A percentile compares a stretch with the other conserved stretches of the same genome.
Conservation (phyloP, 129 eudicot species). For the Chrysanthemum lavandulifolium region DNA sequence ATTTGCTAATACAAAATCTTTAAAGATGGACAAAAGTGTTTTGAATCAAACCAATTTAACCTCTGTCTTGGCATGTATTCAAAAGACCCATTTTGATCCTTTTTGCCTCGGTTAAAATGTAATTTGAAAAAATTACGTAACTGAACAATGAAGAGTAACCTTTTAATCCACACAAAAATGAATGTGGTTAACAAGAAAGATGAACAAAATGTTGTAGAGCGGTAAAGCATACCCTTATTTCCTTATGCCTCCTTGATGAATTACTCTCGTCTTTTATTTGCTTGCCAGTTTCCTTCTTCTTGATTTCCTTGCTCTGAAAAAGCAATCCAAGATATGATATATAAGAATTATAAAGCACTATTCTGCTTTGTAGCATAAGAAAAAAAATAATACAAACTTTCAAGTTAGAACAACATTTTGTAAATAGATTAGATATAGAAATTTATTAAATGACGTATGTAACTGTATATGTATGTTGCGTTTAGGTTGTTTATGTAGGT, state of each 20-base stretch:
- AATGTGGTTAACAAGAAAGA: not conserved
- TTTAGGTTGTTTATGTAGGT: too few species aligned
- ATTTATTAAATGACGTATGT: too few species aligned
- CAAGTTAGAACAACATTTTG: not conserved
- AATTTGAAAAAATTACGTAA: not conserved
- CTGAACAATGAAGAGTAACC: not conserved
- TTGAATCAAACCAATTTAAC: too few species aligned
- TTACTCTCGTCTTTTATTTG: conserved; percentile 64
- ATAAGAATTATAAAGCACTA: too few species aligned
- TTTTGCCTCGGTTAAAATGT: not conserved
- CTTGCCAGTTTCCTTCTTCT: conserved; percentile 63
- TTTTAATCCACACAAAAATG: not conserved
- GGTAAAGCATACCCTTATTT: conserved; percentile 52
- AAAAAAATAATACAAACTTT: not conserved
- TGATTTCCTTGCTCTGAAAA: conserved; percentile 67
- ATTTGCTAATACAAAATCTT: too few species aligned
- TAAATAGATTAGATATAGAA: too few species aligned
- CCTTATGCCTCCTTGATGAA: conserved; percentile 64
- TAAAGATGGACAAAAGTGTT: too few species aligned
- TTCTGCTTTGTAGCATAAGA: too few species aligned
- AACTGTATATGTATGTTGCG: too few species aligned
- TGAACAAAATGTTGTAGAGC: not conserved
- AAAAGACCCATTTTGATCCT: too few species aligned
- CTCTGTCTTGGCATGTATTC: too few species aligned
- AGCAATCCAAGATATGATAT: not conserved